Evolutionary conservation across 805 yeast genomes (phyloP).

Genomic region (Yarrowia osloensis): DNA sequence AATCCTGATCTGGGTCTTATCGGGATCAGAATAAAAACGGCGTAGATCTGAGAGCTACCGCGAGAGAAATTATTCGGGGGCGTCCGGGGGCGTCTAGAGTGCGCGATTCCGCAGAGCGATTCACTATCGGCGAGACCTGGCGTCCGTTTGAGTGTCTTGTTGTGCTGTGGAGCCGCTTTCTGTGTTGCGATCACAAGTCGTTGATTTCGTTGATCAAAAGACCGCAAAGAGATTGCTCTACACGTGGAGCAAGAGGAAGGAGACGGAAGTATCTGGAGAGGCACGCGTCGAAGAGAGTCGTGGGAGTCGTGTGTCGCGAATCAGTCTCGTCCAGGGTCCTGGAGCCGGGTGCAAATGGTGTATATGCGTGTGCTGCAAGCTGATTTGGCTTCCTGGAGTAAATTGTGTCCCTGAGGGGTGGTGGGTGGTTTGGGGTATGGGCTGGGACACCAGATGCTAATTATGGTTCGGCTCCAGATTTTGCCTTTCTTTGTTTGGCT

Average conservation of each 20-base stretch:
- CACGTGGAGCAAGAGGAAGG: neutral
- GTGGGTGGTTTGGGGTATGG: conserved; percentile 25
- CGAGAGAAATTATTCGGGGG: too few relatives aligned
- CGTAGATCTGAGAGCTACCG: neutral
- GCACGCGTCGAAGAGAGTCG: conserved; percentile 3
- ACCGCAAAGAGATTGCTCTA: neutral
- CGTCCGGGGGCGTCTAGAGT: too few relatives aligned
- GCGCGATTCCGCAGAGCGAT: neutral
- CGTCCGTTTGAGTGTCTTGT: neutral
- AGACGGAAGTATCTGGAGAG: neutral
- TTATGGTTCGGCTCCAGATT: neutral
- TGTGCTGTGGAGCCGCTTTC: neutral
- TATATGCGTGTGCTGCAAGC: conserved; percentile 19
- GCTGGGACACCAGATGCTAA: conserved; percentile 18
- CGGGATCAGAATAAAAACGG: too few relatives aligned
- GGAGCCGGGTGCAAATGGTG: neutral
- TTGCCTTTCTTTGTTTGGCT: conserved; percentile 1
- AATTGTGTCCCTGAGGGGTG: conserved; percentile 29
- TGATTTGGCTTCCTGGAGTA: conserved; percentile 27
- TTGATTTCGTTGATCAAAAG: neutral
- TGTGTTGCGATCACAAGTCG: neutral
- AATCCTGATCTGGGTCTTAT: neutral
- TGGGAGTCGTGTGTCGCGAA: neutral
- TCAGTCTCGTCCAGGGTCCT: neutral
- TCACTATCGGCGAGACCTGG: neutral